A percentile compares a stretch with the other conserved stretches of the same genome.
Evolutionary conservation across 108 stramenopile species (phyloP).

Genomic region (Nannochloropsis salina): DNA sequence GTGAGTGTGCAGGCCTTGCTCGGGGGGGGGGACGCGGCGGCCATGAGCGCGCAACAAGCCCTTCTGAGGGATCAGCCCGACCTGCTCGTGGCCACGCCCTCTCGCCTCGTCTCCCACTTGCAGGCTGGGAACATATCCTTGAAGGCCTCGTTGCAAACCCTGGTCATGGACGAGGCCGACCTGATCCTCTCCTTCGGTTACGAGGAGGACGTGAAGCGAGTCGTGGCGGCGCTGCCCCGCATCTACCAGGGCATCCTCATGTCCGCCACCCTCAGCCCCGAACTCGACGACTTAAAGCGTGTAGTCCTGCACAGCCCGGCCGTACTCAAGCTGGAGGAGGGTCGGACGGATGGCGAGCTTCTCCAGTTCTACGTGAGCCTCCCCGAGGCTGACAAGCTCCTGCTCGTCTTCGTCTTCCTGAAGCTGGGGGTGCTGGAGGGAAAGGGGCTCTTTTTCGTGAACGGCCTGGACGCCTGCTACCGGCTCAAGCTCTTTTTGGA

Average conservation of each 20-base stretch:
- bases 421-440: constrained; percentile 87
- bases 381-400: constrained; percentile 70
- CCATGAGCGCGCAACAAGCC: constrained; percentile 40
- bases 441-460: constrained; percentile 94
- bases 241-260: constrained; percentile 94
- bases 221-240: constrained; percentile 74
- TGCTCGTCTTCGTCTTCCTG: constrained; percentile 77
- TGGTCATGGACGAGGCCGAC: constrained; percentile 98
- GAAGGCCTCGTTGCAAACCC: constrained; percentile 65
- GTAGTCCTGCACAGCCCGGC: constrained; percentile 87
- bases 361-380: constrained; percentile 79
- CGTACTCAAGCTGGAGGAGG: constrained; percentile 84
- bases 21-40: constrained; percentile 35
- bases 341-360: constrained; percentile 61
- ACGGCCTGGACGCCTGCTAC: constrained; percentile 81
- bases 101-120: constrained; percentile 50
- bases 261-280: constrained; percentile 88
- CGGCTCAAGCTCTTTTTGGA: constrained; percentile 92
- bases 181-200: constrained; percentile 92
- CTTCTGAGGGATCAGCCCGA: constrained; percentile 42
- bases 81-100: constrained; percentile 56
- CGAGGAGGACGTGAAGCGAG: constrained; percentile 75
- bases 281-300: constrained; percentile 78
- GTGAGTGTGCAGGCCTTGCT: constrained; percentile 68
- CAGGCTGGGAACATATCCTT: constrained; percentile 54